A percentile compares a stretch with the other conserved stretches of the same genome.
phyloP scores from a whole-genome alignment of 805 yeast species.

The Candida maesae region DNA sequence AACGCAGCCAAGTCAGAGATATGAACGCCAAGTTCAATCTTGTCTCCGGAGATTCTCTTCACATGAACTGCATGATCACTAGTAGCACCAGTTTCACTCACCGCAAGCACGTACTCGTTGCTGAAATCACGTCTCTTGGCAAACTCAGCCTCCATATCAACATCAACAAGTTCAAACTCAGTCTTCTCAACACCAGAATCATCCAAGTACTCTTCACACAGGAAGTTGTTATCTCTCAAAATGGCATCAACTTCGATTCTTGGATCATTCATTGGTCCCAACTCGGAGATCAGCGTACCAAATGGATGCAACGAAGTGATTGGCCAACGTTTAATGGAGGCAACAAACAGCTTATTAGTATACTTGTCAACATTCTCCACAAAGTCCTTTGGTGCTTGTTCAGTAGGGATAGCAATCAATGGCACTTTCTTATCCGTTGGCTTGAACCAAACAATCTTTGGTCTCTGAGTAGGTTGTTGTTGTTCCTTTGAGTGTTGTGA shows the following conservation, averaged over 20 bases:
- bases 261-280: constrained; percentile 77
- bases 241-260: constrained; percentile 84
- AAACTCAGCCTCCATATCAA: constrained; percentile 26
- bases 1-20: constrained; percentile 74
- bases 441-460: constrained; percentile 98
- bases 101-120: constrained; percentile 60
- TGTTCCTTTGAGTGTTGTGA: constrained; percentile 60
- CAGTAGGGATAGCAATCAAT: constrained; percentile 96
- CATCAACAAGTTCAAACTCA: constrained; percentile 32
- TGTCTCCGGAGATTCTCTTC: constrained; percentile 53
- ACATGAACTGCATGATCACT: constrained; percentile 83
- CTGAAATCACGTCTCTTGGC: constrained; percentile 48
- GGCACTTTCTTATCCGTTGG: constrained; percentile 99
- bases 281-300: constrained; percentile 84
- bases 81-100: constrained; percentile 52
- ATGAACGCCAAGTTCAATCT: constrained; percentile 82
- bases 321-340: constrained; percentile 98
- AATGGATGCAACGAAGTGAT: constrained; percentile 97
- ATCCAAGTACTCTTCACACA: constrained; percentile 76
- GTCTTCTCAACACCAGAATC: constrained; percentile 25
- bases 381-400: constrained; percentile 94
- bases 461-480: constrained; percentile 41
- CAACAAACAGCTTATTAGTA: constrained; percentile 79
- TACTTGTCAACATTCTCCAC: constrained; percentile 88
- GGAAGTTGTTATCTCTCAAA: constrained; percentile 79